Percentiles rank a stretch among this genome's conserved stretches.
Evolutionary conservation across 2,329 filamentous ascomycete species (phyloP).

Genomic region (Neopestalotiopsis clavispora): DNA sequence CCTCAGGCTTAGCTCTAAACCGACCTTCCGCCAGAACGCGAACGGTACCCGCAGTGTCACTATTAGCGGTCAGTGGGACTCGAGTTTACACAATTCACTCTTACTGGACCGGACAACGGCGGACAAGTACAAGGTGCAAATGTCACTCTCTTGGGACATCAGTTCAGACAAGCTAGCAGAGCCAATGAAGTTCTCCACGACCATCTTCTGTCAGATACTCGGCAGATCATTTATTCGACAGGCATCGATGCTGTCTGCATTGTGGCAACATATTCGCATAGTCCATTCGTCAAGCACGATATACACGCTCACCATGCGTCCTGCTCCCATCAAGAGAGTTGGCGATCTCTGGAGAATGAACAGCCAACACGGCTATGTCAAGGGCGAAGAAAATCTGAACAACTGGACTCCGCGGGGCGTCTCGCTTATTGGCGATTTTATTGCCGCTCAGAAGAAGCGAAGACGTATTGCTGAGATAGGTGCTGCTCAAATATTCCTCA

Average conservation of each 20-base stretch:
- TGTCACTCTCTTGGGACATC: constrained; percentile 86
- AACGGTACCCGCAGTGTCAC: constrained; percentile 90
- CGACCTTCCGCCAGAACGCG: constrained; percentile 80
- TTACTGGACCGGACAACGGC: constrained; percentile 90
- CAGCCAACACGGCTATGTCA: constrained; percentile 93
- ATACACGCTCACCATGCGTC: constrained; percentile 85
- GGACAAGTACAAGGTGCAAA: constrained; percentile 91
- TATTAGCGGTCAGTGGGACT: constrained; percentile 94
- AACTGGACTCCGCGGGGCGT: constrained; percentile 90
- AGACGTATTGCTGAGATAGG: constrained; percentile 81
- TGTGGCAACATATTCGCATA: constrained; percentile 85
- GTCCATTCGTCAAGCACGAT: constrained; percentile 87
- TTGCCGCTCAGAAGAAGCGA: constrained; percentile 74
- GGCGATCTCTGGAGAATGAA: constrained; percentile 97
- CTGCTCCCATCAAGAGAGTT: constrained; percentile 86
- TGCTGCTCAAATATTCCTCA: constrained; percentile 70
- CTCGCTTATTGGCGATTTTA: constrained; percentile 87
- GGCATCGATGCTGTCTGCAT: constrained; percentile 81
- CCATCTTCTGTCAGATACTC: constrained; percentile 82
- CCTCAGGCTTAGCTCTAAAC: constrained; percentile 77
- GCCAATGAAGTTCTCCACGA: constrained; percentile 84
- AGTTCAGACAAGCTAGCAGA: constrained; percentile 82
- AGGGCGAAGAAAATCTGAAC: constrained; percentile 86
- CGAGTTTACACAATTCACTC: constrained; percentile 88
- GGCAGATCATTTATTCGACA: constrained; percentile 85